A percentile compares a stretch with the other conserved stretches of the same genome.
Conservation (phyloP, 805 yeast genomes). For the Sugiyamaella boreocaroliniensis region DNA sequence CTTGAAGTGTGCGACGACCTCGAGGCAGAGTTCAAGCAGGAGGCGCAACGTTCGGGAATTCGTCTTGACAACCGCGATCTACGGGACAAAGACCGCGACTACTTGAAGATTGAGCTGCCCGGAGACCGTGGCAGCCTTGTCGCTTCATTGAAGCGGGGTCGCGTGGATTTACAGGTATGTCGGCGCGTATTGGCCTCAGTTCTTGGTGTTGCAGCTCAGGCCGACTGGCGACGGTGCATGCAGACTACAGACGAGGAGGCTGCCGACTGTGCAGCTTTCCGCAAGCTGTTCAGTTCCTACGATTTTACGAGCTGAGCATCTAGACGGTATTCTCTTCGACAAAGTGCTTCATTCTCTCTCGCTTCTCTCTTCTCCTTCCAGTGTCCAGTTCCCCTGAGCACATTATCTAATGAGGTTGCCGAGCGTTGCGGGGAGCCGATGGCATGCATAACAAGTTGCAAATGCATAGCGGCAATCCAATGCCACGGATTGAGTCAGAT, state of each 20-base stretch:
- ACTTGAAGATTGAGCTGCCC: constrained; percentile 20
- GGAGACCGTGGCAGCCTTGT: constrained; percentile 12
- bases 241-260: constrained; percentile 60
- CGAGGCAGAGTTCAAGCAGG: constrained; percentile 9
- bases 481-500: neutral
- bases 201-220: constrained; percentile 43
- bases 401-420: neutral
- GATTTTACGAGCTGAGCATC: constrained; percentile 40
- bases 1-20: constrained; percentile 29
- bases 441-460: neutral
- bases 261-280: constrained; percentile 57
- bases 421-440: neutral
- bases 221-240: constrained; percentile 74
- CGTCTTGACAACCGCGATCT: constrained; percentile 1
- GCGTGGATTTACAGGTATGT: constrained; percentile 76
- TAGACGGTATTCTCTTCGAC: neutral
- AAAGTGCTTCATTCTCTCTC: too few relatives aligned
- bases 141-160: constrained; percentile 11
- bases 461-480: too few relatives aligned
- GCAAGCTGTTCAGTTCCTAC: constrained; percentile 43
- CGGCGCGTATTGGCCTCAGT: constrained; percentile 67
- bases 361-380: neutral
- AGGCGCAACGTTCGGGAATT: constrained; percentile 4
- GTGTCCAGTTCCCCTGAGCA: neutral
- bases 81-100: constrained; percentile 27